These are phyloP conservation scores for Microbotryum intermedium DNA, from an alignment of 1,284 basidiomycete species.

Conservation along the genomic window DNA sequence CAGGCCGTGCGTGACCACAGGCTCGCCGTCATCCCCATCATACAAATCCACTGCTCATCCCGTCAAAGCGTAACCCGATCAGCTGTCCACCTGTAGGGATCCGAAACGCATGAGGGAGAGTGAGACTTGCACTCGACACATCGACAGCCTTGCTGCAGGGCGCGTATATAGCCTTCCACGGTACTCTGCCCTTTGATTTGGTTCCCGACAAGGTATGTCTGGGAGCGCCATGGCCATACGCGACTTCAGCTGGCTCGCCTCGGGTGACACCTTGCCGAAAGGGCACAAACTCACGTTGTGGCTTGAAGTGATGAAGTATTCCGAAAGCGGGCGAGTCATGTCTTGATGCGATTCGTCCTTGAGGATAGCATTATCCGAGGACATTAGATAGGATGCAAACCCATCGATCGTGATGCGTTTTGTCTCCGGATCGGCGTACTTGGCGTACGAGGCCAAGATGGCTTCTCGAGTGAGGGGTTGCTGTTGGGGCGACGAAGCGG, in stretches of 20 bases:
- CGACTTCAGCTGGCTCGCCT: too few species aligned
- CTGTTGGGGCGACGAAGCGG: too few species aligned
- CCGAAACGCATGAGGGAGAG: slow-evolving; percentile 4
- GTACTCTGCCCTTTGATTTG: slow-evolving; percentile 91
- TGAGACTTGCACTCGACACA: slow-evolving; percentile 66
- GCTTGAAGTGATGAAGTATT: slow-evolving; percentile 88
- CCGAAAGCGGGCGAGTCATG: slow-evolving; percentile 69
- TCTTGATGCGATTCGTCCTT: slow-evolving; percentile 47
- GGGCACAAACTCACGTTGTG: slow-evolving; percentile 56
- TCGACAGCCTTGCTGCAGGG: slow-evolving; percentile 78
- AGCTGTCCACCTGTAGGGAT: slow-evolving; percentile 2
- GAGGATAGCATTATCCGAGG: slow-evolving; percentile 56
- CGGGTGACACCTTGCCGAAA: background rate
- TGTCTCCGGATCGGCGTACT: slow-evolving; percentile 43
- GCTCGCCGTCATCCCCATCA: slow-evolving; percentile 68
- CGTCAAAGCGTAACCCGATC: too few species aligned
- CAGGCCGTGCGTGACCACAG: slow-evolving; percentile 81
- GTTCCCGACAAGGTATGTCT: slow-evolving; percentile 86
- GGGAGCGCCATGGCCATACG: background rate
- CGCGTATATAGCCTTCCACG: slow-evolving; percentile 90
- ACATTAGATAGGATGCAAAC: slow-evolving; percentile 68
- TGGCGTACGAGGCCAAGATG: slow-evolving; percentile 45
- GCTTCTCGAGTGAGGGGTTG: too few species aligned
- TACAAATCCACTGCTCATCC: slow-evolving; percentile 74
- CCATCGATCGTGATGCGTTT: slow-evolving; percentile 49